Base-by-base conservation (phyloP, 257 asterid species). In the Gentiana straminea region DNA sequence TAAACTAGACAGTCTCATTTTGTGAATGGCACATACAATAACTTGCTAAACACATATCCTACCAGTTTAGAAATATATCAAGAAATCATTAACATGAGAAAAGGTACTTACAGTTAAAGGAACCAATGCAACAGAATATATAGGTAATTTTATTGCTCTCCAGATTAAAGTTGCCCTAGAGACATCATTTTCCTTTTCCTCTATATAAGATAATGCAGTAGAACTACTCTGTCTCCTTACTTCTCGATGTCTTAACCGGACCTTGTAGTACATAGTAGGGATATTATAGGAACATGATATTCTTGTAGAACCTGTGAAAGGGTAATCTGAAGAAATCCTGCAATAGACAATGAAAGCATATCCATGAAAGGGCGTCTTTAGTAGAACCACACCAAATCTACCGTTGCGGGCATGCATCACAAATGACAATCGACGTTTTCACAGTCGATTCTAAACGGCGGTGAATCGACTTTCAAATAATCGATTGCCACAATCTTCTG, bases 141-240 rank as follows among this genome's bases (percentile, higher is more conserved):
- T 85, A 6, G 97, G 97, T 54, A 88, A 67, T 63, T 88, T 88
- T 68, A 81, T 70, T 52, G 97, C 95, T 73, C 95, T 80, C 95
- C 97, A 81, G 66, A 82, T 76, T 75, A 84, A 68, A 74, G 84
- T 86, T 49, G 88, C 81, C 65, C 69, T 70, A 38, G 89, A 79
- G 59, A 82, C 53, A 64, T 68, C 49, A 41, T 76, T 82, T 51
- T 66, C 67, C 58, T 59, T 64, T 45, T 51, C 78, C 68, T 70
- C 79, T 58, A 51, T 67, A 64, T 34, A 35, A 51, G 48, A 49
- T 24, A 44, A 49, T 33, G 54, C 50, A 57, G 59, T 68, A 38
- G 49, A 48, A 33, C 60, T 52, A 72, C 78, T 63, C 72, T 65
- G 69, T 70, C 43, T 64, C 62, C 59, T 24, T 8, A 63, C 55